Conservation (phyloP, 2,329 filamentous ascomycete species). For the Arthroderma sp. region DNA sequence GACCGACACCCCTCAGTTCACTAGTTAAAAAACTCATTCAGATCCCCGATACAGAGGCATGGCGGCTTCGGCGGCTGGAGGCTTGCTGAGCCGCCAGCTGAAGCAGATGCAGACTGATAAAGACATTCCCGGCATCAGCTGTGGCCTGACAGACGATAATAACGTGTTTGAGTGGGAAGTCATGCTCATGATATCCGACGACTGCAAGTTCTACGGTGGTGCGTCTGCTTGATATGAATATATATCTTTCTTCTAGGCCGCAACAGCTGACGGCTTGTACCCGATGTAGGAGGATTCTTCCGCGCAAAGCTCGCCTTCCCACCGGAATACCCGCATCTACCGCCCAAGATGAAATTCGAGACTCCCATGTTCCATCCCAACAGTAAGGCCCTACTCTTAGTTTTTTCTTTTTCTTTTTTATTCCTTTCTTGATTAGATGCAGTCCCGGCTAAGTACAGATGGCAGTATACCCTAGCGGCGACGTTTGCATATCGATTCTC, state of each 20-base stretch:
- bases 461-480: constrained; percentile 65
- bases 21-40: too few species aligned
- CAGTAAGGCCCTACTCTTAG: constrained; percentile 39
- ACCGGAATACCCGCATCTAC: constrained; percentile 69
- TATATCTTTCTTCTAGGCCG: too few species aligned
- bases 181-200: constrained; percentile 95
- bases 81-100: constrained; percentile 70
- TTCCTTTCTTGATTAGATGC: constrained; percentile 1
- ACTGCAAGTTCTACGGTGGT: constrained; percentile 90
- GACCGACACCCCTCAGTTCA: too few species aligned
- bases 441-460: not conserved
- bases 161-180: constrained; percentile 97
- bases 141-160: constrained; percentile 63
- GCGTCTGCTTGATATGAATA: constrained; percentile 23
- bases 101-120: constrained; percentile 89
- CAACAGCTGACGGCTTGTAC: not conserved
- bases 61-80: constrained; percentile 44
- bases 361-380: constrained; percentile 88
- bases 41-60: constrained; percentile 16
- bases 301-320: constrained; percentile 76
- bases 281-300: constrained; percentile 75
- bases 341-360: constrained; percentile 80
- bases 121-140: constrained; percentile 88
- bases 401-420: too few species aligned
- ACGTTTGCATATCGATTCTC: constrained; percentile 92